phyloP scores from a whole-genome alignment of 1,284 basidiomycete species.

The Xerocomus minutiporus region DNA sequence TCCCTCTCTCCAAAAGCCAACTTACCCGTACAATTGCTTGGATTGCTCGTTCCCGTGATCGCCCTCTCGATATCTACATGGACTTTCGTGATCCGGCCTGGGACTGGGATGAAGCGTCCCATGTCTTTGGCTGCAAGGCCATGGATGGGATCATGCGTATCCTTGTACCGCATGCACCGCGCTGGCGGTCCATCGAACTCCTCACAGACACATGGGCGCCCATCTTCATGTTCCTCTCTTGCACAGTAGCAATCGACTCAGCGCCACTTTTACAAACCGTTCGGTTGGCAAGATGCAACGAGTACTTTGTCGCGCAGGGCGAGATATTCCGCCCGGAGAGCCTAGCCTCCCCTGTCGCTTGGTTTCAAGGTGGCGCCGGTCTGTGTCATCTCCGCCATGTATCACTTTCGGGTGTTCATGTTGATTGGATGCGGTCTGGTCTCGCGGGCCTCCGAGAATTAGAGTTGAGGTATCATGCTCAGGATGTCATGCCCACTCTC shows the following conservation, averaged over 20 bases:
- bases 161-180: constrained; percentile 39
- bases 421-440: constrained; percentile 43
- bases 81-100: constrained; percentile 52
- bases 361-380: constrained; percentile 38
- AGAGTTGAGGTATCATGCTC: constrained; percentile 49
- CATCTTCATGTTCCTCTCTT: constrained; percentile 46
- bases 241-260: constrained; percentile 30
- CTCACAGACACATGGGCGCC: constrained; percentile 55
- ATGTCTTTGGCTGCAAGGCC: constrained; percentile 38
- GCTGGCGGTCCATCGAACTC: constrained; percentile 46
- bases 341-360: constrained; percentile 36
- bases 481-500: constrained; percentile 47
- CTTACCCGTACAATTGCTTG: constrained; percentile 35
- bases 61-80: constrained; percentile 44
- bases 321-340: constrained; percentile 40
- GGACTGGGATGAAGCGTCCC: constrained; percentile 40
- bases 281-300: constrained; percentile 50
- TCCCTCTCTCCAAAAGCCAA: constrained; percentile 37
- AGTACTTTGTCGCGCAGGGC: constrained; percentile 44
- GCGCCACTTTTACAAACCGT: constrained; percentile 38
- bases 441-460: constrained; percentile 41
- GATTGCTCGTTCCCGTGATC: constrained; percentile 39
- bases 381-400: constrained; percentile 37
- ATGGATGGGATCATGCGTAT: constrained; percentile 43
- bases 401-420: constrained; percentile 48